Conservation (phyloP, 164 flowering plant genomes). For the Malania oleifera region DNA sequence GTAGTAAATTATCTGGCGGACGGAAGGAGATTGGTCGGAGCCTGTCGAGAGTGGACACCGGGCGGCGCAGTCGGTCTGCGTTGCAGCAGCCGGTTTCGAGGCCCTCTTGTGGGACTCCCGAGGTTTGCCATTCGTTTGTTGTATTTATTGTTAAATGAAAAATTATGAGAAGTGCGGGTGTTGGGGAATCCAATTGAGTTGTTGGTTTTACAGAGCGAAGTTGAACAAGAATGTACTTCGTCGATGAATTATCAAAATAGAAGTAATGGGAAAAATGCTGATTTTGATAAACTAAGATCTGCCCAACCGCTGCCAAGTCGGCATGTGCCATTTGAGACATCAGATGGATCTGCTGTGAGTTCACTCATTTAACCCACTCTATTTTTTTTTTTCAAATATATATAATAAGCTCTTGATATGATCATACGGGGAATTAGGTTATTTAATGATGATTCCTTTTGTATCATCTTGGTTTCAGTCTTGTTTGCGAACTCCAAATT, state of each 20-base stretch:
- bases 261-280: conserved; percentile 11
- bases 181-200: not conserved
- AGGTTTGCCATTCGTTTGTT: conserved; percentile 29
- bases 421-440: conserved; percentile 8
- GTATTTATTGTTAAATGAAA: not conserved
- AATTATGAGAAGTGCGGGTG: not conserved
- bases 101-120: conserved; percentile 27
- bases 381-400: too few relatives aligned
- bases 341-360: conserved; percentile 30
- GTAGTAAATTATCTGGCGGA: conserved; percentile 11
- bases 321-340: conserved; percentile 23
- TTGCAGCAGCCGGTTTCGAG: conserved; percentile 39
- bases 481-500: conserved; percentile 19
- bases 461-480: conserved; percentile 18
- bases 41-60: conserved; percentile 42
- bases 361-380: not conserved
- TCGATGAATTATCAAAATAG: conserved; percentile 15
- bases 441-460: conserved; percentile 1
- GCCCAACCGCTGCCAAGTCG: conserved; percentile 31
- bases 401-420: not conserved
- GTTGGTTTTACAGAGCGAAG: conserved; percentile 36
- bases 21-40: conserved; percentile 41
- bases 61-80: conserved; percentile 29
- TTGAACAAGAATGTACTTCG: conserved; percentile 25
- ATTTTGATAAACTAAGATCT: conserved; percentile 9